Evolutionary conservation across 1,284 basidiomycete species (phyloP).

Genomic region (Meripilus lineatus): DNA sequence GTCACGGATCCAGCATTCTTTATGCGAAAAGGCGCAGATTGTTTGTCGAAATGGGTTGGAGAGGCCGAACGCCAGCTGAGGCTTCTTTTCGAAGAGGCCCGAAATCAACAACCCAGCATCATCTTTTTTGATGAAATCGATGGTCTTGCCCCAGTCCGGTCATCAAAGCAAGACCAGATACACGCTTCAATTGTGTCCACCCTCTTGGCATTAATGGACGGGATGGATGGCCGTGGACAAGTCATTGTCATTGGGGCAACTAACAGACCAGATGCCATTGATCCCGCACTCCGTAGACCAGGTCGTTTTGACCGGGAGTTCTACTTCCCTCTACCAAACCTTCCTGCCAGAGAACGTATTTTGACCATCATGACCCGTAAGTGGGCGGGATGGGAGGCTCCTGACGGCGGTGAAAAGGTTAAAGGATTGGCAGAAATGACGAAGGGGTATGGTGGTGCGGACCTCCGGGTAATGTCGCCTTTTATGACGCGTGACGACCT

Average conservation of each 20-base stretch:
- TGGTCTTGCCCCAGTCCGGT: slow-evolving; percentile 95
- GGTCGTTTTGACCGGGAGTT: slow-evolving; percentile 98
- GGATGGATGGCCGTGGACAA: slow-evolving; percentile 97
- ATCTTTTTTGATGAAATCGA: slow-evolving; percentile 99
- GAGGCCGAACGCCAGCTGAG: slow-evolving; percentile 97
- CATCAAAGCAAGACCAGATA: slow-evolving; percentile 98
- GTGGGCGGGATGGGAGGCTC: slow-evolving; percentile 84
- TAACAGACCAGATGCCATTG: slow-evolving; percentile 95
- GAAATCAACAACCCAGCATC: slow-evolving; percentile 89
- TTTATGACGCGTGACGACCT: slow-evolving; percentile 4
- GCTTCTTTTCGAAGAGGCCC: slow-evolving; percentile 95
- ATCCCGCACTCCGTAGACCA: slow-evolving; percentile 91
- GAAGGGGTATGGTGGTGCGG: slow-evolving; percentile 98
- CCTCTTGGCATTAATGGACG: slow-evolving; percentile 96
- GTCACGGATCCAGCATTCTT: slow-evolving; percentile 73
- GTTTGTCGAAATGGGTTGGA: slow-evolving; percentile 98
- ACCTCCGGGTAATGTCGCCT: slow-evolving; percentile 66
- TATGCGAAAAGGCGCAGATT: slow-evolving; percentile 99
- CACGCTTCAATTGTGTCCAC: slow-evolving; percentile 98
- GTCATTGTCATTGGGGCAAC: slow-evolving; percentile 99
- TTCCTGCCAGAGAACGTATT: slow-evolving; percentile 86
- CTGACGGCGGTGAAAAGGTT: slow-evolving; percentile 51
- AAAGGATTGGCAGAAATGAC: slow-evolving; percentile 83
- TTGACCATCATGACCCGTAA: slow-evolving; percentile 87
- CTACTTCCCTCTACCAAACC: slow-evolving; percentile 90